Base-by-base conservation (phyloP, 2,329 filamentous ascomycete genomes). In the Aspergillus pseudoviridinutans region DNA sequence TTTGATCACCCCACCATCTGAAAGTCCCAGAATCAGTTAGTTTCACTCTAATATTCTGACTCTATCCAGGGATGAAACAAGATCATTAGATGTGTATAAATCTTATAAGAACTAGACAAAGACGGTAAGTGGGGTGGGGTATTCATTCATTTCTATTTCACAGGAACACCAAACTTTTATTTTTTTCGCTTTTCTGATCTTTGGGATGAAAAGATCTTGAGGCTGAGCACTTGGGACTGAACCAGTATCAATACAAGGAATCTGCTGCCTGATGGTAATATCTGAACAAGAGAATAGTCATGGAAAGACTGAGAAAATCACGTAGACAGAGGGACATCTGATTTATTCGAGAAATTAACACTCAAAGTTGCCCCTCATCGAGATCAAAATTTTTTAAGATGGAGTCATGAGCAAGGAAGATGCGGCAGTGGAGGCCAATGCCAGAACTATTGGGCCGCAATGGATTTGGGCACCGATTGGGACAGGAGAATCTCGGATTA, bases 361-460 rank as follows among this genome's bases (percentile, higher is more conserved):
- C 32, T 38, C 5, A 38, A 46, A 44, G 22, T 49, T 56, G 44
- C 57, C 50, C 50, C 53, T 56, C 53, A 24, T 20, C 4, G n/a
- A 47, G 53, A 54, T 59, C 49, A 46, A 49, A 57, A 20, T 50
- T 35, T 57, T 52, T 58, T 53, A 58, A 54, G 28, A 51, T 55
- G 35, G 32, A 46, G 35, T 44, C 38, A 53, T 49, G 41, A 59
- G 38, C 54, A 57, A 49, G 58, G 49, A 57, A 50, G 49, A 50
- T 49, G 50, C 50, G 44, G 28, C 25, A 50, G 54, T 62, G 58
- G 60, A 61, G 58, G 56, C 22, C 10, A 24, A 25, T 27, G 44
- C 22, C 49, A 55, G 53, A 52, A 44, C 53, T 53, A 57, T 62
- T 62, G 60, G 60, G 60, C 60, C 60, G 60, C 60, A 62, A 47